These are phyloP conservation scores for Hebeloma cylindrosporum DNA, from an alignment of 768 basidiomycete genomes.

Conservation along the genomic window DNA sequence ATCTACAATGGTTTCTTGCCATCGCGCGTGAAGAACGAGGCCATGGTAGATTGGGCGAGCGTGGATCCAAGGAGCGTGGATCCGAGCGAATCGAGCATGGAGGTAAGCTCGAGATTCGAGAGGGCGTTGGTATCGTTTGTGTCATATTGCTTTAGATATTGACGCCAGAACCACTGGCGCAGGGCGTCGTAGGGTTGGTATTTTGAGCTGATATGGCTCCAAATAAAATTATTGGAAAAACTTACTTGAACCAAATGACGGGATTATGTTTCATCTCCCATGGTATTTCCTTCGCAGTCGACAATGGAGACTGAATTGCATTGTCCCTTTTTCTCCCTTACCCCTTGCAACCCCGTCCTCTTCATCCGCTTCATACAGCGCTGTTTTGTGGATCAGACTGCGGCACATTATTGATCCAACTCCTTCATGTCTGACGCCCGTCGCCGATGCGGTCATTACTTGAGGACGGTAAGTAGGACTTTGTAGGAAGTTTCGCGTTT, in stretches of 20 bases:
- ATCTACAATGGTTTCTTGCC: constrained; percentile 64
- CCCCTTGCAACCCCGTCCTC: constrained; percentile 61
- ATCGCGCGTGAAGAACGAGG: constrained; percentile 75
- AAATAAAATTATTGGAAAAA: background rate
- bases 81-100: constrained; percentile 96
- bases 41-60: constrained; percentile 73
- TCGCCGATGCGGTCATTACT: constrained; percentile 97
- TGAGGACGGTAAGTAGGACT: constrained; percentile 80
- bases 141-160: constrained; percentile 89
- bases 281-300: constrained; percentile 56
- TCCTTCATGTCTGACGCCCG: constrained; percentile 68
- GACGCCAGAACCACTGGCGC: constrained; percentile 87
- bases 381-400: constrained; percentile 59
- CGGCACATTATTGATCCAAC: constrained; percentile 64
- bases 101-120: constrained; percentile 84
- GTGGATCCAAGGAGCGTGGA: too few relatives aligned
- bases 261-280: constrained; percentile 80
- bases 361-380: constrained; percentile 48
- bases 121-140: constrained; percentile 74
- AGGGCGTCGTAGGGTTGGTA: constrained; percentile 95
- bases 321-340: constrained; percentile 70
- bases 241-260: constrained; percentile 63
- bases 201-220: constrained; percentile 59
- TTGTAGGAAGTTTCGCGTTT: constrained; percentile 80
- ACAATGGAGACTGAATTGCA: constrained; percentile 68